A percentile compares a stretch with the other conserved stretches of the same genome.
These are phyloP conservation scores for Neodidymelliopsis sp. DNA, from an alignment of 2,329 filamentous ascomycete genomes.

Conservation along the genomic window DNA sequence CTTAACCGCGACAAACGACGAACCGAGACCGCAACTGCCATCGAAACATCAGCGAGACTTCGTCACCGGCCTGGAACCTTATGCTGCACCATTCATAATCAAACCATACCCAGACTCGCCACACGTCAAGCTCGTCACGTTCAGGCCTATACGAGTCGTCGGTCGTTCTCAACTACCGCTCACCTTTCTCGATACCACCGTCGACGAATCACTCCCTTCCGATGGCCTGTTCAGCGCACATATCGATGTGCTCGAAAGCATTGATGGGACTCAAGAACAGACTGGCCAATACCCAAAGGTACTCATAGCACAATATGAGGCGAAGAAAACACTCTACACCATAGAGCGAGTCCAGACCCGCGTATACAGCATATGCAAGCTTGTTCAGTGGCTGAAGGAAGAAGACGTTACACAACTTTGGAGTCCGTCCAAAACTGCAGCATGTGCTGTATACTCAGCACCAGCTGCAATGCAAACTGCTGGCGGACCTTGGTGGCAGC, in stretches of 20 bases:
- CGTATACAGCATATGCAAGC: constrained; percentile 72
- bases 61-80: constrained; percentile 37
- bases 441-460: constrained; percentile 66
- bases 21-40: constrained; percentile 34
- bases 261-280: constrained; percentile 15
- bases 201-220: constrained; percentile 29
- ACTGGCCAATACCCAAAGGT: constrained; percentile 27
- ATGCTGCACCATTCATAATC: constrained; percentile 41
- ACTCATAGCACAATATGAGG: constrained; percentile 45
- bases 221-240: constrained; percentile 46
- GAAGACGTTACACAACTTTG: constrained; percentile 55
- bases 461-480: not conserved
- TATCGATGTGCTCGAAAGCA: constrained; percentile 43
- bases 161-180: constrained; percentile 48
- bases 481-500: constrained; percentile 42
- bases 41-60: constrained; percentile 44
- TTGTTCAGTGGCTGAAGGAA: constrained; percentile 72
- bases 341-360: constrained; percentile 71
- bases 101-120: constrained; percentile 40
- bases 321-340: constrained; percentile 77
- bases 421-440: constrained; percentile 46
- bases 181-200: constrained; percentile 46
- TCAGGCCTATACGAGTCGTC: constrained; percentile 47
- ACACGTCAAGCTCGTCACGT: constrained; percentile 37
- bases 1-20: constrained; percentile 35